Evolutionary conservation across 768 basidiomycete genomes (phyloP).

Genomic region (Rhodosporidiobolus odoratus): DNA sequence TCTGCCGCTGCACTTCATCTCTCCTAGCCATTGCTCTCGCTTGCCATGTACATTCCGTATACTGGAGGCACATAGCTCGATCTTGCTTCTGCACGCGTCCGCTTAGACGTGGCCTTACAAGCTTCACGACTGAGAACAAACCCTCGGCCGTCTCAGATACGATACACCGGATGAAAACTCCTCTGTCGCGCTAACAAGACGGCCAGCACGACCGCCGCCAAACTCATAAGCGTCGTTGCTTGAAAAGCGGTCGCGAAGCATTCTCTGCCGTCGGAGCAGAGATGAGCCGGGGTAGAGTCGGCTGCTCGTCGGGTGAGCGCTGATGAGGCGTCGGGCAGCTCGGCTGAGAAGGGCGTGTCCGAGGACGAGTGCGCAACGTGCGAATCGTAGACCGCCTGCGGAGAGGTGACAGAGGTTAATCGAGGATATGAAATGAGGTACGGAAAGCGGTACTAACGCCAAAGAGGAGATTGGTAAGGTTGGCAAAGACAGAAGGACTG

Average conservation of each 20-base stretch:
- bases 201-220: constrained; percentile 10
- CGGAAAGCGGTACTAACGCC: constrained; percentile 2
- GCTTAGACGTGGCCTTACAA: too few species aligned
- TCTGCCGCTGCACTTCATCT: too few species aligned
- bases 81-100: background rate
- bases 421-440: background rate
- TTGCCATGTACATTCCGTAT: too few species aligned
- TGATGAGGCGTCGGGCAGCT: background rate
- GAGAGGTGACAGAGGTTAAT: background rate
- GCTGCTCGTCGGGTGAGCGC: background rate
- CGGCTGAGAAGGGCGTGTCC: background rate
- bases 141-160: background rate
- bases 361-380: background rate
- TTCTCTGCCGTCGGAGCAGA: constrained; percentile 22
- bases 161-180: constrained; percentile 18
- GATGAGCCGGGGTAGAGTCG: background rate
- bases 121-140: background rate
- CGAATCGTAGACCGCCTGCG: constrained; percentile 27
- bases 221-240: constrained; percentile 17
- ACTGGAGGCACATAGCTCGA: too few species aligned
- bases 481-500: constrained; percentile 11
- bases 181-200: background rate
- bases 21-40: too few species aligned
- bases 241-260: constrained; percentile 30
- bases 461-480: constrained; percentile 11